A percentile compares a stretch with the other conserved stretches of the same genome.
Conservation (phyloP, 1,139 yeast species). For the Sugiyamaella neomexicana region DNA sequence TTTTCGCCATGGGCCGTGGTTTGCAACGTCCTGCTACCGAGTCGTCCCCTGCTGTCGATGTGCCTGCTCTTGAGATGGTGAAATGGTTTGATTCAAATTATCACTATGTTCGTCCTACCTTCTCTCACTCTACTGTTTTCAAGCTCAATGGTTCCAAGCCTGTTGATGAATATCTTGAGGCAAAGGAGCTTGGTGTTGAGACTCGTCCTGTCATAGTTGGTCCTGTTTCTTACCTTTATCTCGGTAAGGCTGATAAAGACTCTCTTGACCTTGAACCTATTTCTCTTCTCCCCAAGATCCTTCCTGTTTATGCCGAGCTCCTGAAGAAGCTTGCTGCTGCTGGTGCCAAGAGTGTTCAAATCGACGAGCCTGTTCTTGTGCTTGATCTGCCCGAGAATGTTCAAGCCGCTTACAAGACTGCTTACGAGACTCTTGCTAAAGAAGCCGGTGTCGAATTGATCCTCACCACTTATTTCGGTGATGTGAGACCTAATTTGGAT, state of each 20-base stretch:
- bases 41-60: constrained; percentile 86
- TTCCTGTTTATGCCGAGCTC: constrained; percentile 90
- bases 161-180: constrained; percentile 96
- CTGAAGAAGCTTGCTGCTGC: constrained; percentile 85
- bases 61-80: constrained; percentile 98
- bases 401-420: constrained; percentile 82
- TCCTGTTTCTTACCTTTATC: constrained; percentile 90
- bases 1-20: constrained; percentile 99
- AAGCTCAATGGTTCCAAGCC: constrained; percentile 96
- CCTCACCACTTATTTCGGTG: constrained; percentile 95
- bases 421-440: constrained; percentile 69
- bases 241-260: constrained; percentile 99
- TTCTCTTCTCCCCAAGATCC: constrained; percentile 77
- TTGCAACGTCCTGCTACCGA: constrained; percentile 95
- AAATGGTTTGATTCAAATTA: constrained; percentile 99
- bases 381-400: constrained; percentile 86
- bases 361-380: constrained; percentile 96
- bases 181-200: constrained; percentile 91
- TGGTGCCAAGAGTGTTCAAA: constrained; percentile 94
- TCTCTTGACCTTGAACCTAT: constrained; percentile 93
- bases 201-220: constrained; percentile 97
- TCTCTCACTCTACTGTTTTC: constrained; percentile 92
- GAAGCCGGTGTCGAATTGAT: constrained; percentile 66
- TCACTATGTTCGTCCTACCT: constrained; percentile 99
- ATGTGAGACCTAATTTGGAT: constrained; percentile 91